Conservation (phyloP, 495 filamentous ascomycete species). For the Platismatia glauca region DNA sequence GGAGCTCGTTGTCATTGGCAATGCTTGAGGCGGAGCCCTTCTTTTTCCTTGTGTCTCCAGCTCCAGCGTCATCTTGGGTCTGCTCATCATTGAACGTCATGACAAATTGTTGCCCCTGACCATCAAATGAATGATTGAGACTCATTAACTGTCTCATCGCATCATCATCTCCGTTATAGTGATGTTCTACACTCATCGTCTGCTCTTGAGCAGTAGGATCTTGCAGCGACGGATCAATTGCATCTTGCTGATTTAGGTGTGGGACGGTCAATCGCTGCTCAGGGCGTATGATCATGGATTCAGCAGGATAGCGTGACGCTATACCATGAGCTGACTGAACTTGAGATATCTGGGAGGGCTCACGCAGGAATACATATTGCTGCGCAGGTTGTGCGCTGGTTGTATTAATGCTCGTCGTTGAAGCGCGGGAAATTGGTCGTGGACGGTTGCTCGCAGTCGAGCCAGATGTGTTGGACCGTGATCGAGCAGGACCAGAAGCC, state of each 20-base stretch:
- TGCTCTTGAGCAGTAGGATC: slow-evolving; percentile 43
- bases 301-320: slow-evolving; percentile 44
- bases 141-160: slow-evolving; percentile 27
- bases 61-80: slow-evolving; percentile 48
- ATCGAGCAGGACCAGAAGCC: slow-evolving; percentile 26
- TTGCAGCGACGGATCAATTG: slow-evolving; percentile 44
- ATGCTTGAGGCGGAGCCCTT: slow-evolving; percentile 61
- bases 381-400: slow-evolving; percentile 57
- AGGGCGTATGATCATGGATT: slow-evolving; percentile 56
- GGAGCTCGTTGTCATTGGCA: slow-evolving; percentile 85
- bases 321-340: slow-evolving; percentile 33
- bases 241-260: slow-evolving; percentile 39
- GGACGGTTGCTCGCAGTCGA: slow-evolving; percentile 48
- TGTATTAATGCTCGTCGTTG: slow-evolving; percentile 73
- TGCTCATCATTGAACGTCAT: slow-evolving; percentile 53
- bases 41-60: slow-evolving; percentile 53
- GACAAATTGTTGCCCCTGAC: slow-evolving; percentile 56
- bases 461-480: slow-evolving; percentile 50
- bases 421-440: slow-evolving; percentile 68
- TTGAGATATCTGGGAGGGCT: slow-evolving; percentile 39
- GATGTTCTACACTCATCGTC: slow-evolving; percentile 38
- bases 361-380: slow-evolving; percentile 46
- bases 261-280: slow-evolving; percentile 48
- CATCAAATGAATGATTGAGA: slow-evolving; percentile 52
- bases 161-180: slow-evolving; percentile 30